Conservation (phyloP, 495 filamentous ascomycete genomes). For the Lineolata rhizophorae region DNA sequence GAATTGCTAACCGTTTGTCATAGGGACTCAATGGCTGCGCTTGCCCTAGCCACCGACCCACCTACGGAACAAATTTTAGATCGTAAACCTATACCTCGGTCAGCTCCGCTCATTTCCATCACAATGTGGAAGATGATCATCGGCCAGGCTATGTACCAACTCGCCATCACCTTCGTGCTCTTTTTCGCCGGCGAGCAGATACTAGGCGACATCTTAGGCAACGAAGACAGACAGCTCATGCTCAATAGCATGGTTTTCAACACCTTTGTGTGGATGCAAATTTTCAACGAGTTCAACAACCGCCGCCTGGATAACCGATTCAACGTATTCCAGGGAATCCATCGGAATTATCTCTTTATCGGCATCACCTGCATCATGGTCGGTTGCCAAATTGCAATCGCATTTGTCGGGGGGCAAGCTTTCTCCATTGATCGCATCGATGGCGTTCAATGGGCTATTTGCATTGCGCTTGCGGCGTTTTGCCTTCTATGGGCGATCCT, state of each 20-base stretch:
- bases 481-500: conserved; percentile 55
- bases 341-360: conserved; percentile 60
- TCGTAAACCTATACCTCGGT: conserved; percentile 65
- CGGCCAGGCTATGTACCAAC: conserved; percentile 66
- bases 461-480: conserved; percentile 43
- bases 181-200: conserved; percentile 48
- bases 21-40: conserved; percentile 69
- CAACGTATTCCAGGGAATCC: conserved; percentile 73
- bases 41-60: conserved; percentile 70
- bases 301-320: conserved; percentile 72
- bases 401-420: conserved; percentile 50
- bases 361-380: conserved; percentile 64
- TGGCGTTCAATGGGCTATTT: conserved; percentile 52
- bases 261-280: conserved; percentile 92
- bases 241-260: conserved; percentile 49
- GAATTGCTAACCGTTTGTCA: conserved; percentile 1
- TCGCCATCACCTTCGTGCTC: conserved; percentile 53
- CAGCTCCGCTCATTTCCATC: conserved; percentile 50
- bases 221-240: conserved; percentile 24
- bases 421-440: conserved; percentile 51
- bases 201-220: conserved; percentile 26
- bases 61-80: conserved; percentile 59
- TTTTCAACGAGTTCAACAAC: conserved; percentile 91
- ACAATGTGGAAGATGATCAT: conserved; percentile 97
- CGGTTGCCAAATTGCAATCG: conserved; percentile 58